Evolutionary conservation across 768 basidiomycete species (phyloP), one percentile per base, ranked within the genome.

Genomic region (Leccinum broughii): DNA sequence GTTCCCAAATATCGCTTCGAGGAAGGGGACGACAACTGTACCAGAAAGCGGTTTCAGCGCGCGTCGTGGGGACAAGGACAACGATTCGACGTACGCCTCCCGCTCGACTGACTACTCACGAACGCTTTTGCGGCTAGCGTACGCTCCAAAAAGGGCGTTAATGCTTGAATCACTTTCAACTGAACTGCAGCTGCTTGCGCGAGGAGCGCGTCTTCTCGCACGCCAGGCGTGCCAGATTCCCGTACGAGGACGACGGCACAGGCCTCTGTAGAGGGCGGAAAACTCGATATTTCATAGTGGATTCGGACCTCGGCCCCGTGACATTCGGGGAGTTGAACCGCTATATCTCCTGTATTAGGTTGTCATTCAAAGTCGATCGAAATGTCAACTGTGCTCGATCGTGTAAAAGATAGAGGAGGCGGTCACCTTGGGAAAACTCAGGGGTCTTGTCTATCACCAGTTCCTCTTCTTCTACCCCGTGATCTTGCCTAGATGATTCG

Each of bases 271-370:
- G 74, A 75, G 7, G 66, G 77, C 9, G 76, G 65, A 59, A 83
- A 80, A 8, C 66, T 69, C 3, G 83, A 85, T 51, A 80, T 70
- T 64, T 86, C 82, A 79, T 82, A 86, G 48, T 77, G 68, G 13
- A 82, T 13, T 44, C 59, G 59, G 49, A 66, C 55, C 50, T 60
- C 34, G 35, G 53, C 39, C 37, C 46, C 54, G 53, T 50, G 20
- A 30, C 11, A 54, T 55, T 64, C 59, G 24, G 59, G 46, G 13
- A 50, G 59, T 53, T 28, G 57, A 51, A 58, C 28, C 1, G 34
- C 41, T 4, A 71, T 51, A 24, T 66, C 58, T 17, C 64, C 70
- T 70, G 52, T 60, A 6, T 50, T 41, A n/a, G 30, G 3, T 58
- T 28, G 17, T 30, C 17, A 17, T 13, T 32, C 5, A 28, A 28